These are phyloP conservation scores for Debaryomyces udenii DNA, from an alignment of 1,139 yeast genomes.

Conservation along the genomic window DNA sequence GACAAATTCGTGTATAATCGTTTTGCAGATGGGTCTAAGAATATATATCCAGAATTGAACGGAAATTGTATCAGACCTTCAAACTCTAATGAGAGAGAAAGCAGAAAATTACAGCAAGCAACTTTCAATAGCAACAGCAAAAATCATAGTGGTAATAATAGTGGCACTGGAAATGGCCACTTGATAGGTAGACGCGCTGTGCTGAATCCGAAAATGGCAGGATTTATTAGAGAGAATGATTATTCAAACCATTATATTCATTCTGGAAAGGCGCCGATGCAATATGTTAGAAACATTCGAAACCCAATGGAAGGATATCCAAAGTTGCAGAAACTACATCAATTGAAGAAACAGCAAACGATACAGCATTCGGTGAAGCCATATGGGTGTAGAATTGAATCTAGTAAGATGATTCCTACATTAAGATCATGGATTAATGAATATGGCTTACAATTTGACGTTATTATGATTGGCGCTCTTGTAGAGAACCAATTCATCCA, in stretches of 20 bases:
- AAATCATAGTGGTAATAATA: neutral
- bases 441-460: constrained; percentile 72
- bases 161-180: neutral
- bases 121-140: neutral
- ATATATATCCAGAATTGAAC: constrained; percentile 7
- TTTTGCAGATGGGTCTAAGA: constrained; percentile 9
- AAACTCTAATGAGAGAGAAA: neutral
- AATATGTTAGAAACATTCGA: constrained; percentile 62
- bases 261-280: constrained; percentile 59
- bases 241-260: constrained; percentile 71
- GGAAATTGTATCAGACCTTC: neutral
- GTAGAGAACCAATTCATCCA: constrained; percentile 69
- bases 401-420: constrained; percentile 56
- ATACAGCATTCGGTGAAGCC: constrained; percentile 58
- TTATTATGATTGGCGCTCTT: constrained; percentile 88
- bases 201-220: neutral
- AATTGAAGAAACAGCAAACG: constrained; percentile 57
- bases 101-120: neutral
- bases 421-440: constrained; percentile 62
- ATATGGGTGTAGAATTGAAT: constrained; percentile 61
- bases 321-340: constrained; percentile 67
- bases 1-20: constrained; percentile 8
- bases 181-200: neutral
- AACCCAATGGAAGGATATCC: constrained; percentile 85
- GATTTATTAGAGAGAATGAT: constrained; percentile 51